phyloP scores from a whole-genome alignment of 306 rosid species.

The Ammopiptanthus mongolicus region DNA sequence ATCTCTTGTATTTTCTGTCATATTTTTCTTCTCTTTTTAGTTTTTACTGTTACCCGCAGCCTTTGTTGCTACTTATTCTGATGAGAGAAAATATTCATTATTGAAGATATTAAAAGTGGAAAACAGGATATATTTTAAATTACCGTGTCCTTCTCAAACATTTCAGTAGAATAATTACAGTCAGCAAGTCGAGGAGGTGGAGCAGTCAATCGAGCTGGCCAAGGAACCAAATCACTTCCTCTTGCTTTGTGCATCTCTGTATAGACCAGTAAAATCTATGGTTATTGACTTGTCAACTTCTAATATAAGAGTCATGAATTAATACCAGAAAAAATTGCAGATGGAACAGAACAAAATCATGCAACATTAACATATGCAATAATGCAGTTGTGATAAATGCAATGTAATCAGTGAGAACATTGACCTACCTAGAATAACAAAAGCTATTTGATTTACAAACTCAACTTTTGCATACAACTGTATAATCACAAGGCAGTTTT shows the following conservation, averaged over 20 bases:
- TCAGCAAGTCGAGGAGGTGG: conserved; percentile 93
- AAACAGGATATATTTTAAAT: conserved; percentile 16
- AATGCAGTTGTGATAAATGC: background rate
- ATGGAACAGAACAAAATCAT: conserved; percentile 1
- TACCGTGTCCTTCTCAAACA: conserved; percentile 77
- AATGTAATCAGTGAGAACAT: conserved; percentile 7
- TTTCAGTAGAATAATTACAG: conserved; percentile 64
- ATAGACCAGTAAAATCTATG: conserved; percentile 25
- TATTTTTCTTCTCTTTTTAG: conserved; percentile 2
- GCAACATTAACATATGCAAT: conserved; percentile 11
- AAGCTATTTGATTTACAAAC: background rate
- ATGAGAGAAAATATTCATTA: background rate
- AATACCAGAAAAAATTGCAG: conserved; percentile 3
- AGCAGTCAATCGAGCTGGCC: conserved; percentile 79
- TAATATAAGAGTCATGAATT: conserved; percentile 11
- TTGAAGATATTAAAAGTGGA: background rate
- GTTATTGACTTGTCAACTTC: conserved; percentile 29
- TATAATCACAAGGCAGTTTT: background rate
- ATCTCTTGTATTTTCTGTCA: background rate
- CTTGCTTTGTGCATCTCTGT: conserved; percentile 64
- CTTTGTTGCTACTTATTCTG: background rate
- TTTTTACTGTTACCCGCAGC: conserved; percentile 6
- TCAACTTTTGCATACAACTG: background rate
- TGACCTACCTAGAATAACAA: background rate
- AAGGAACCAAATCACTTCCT: conserved; percentile 83